These are phyloP conservation scores for Colletotrichum chlorophyti DNA, from an alignment of 2,329 filamentous ascomycete species.

Conservation along the genomic window DNA sequence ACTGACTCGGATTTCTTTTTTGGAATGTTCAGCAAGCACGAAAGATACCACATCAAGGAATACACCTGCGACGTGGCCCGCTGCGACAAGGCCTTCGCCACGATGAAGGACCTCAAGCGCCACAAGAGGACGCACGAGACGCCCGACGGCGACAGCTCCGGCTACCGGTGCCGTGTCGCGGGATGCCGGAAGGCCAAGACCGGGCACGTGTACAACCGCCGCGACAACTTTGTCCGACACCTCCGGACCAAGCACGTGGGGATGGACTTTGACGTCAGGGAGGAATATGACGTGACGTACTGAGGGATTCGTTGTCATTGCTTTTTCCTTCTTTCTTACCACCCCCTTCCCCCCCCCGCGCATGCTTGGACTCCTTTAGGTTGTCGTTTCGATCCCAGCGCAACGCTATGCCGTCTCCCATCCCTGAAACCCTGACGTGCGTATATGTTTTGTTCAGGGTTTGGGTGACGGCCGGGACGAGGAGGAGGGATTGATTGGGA, in stretches of 20 bases:
- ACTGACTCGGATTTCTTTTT: not conserved
- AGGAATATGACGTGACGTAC: conserved; percentile 13
- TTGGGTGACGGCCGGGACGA: too few species aligned
- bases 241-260: conserved; percentile 32
- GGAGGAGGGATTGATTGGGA: too few species aligned
- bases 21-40: conserved; percentile 31
- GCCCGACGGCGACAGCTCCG: conserved; percentile 27
- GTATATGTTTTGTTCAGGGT: too few species aligned
- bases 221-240: conserved; percentile 36
- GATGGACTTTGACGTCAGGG: conserved; percentile 23
- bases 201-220: conserved; percentile 35
- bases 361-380: too few species aligned
- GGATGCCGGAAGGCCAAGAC: conserved; percentile 35
- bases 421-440: too few species aligned
- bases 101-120: conserved; percentile 36
- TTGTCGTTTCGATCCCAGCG: too few species aligned
- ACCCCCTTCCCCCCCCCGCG: too few species aligned
- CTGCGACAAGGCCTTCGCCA: conserved; percentile 34
- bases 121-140: conserved; percentile 31
- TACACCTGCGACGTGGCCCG: conserved; percentile 27
- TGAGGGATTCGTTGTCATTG: too few species aligned
- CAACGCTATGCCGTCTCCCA: too few species aligned
- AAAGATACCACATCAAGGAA: conserved; percentile 33
- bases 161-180: conserved; percentile 34
- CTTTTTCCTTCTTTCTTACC: too few species aligned